A percentile compares a stretch with the other conserved stretches of the same genome.
Conservation (phyloP, 768 basidiomycete species). For the Mrakia frigida region DNA sequence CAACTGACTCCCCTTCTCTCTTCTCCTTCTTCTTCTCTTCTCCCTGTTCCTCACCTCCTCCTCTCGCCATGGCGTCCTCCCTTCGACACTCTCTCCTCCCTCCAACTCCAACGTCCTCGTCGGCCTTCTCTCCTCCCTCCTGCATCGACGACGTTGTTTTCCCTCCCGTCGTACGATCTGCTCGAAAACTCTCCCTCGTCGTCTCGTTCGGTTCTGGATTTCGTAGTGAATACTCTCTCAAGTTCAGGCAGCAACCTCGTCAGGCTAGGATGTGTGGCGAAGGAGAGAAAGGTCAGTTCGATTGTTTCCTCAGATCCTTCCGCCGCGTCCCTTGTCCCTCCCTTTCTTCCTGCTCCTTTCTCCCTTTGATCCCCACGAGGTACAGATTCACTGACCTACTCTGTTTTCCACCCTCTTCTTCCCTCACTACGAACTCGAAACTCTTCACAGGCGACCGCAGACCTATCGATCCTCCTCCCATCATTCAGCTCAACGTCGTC, state of each 20-base stretch:
- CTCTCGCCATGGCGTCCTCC: conserved; percentile 33
- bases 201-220: conserved; percentile 6
- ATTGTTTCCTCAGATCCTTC: conserved; percentile 8
- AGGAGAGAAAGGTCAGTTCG: conserved; percentile 59
- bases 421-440: background rate
- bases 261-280: conserved; percentile 51
- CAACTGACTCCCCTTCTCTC: background rate
- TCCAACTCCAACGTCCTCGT: background rate
- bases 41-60: conserved; percentile 35
- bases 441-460: conserved; percentile 69
- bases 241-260: conserved; percentile 83
- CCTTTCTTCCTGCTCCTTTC: background rate
- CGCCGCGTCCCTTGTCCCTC: background rate
- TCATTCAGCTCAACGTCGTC: conserved; percentile 86
- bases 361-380: background rate
- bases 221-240: conserved; percentile 74
- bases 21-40: conserved; percentile 12
- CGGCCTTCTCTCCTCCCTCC: background rate
- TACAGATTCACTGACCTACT: conserved; percentile 9
- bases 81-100: background rate
- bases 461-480: conserved; percentile 93
- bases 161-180: background rate
- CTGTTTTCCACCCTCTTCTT: conserved; percentile 18
- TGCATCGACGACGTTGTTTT: background rate
- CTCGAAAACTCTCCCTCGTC: conserved; percentile 17